phyloP scores from a whole-genome alignment of 257 asterid species.

The Nicotiana sylvestris region DNA sequence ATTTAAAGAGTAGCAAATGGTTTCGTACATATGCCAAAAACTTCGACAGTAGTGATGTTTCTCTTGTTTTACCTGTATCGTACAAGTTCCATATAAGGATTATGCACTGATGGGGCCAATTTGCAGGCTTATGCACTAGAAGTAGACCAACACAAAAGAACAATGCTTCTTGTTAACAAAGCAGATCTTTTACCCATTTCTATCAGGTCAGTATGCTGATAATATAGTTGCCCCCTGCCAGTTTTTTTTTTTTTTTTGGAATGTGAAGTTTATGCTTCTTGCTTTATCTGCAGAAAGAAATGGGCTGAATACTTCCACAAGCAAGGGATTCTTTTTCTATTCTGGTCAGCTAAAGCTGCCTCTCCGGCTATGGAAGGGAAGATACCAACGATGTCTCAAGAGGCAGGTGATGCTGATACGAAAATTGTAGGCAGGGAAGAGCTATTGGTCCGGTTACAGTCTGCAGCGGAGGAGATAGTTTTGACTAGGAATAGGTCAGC shows the following conservation, averaged over 20 bases:
- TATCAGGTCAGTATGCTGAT: conserved; percentile 53
- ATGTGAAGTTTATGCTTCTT: not conserved
- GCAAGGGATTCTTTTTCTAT: conserved; percentile 74
- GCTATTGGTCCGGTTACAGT: conserved; percentile 67
- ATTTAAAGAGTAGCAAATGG: not conserved
- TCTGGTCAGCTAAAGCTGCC: conserved; percentile 99
- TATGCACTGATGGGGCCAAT: not conserved
- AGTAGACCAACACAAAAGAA: conserved; percentile 82
- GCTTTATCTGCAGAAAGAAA: conserved; percentile 49
- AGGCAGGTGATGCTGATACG: conserved; percentile 44
- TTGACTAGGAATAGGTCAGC: conserved; percentile 40
- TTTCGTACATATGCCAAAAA: not conserved
- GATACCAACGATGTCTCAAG: conserved; percentile 31
- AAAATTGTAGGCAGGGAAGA: conserved; percentile 76
- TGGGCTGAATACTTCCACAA: conserved; percentile 80
- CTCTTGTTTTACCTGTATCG: not conserved
- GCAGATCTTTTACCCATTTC: conserved; percentile 88
- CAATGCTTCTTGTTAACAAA: conserved; percentile 90
- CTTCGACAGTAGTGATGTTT: not conserved
- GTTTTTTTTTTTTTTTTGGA: conserved; percentile 1
- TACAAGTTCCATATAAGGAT: conserved; percentile 5
- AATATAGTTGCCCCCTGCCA: not conserved
- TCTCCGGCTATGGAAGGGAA: conserved; percentile 70
- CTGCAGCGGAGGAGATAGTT: conserved; percentile 86
- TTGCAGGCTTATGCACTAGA: conserved; percentile 85